Percentiles rank a stretch among this genome's conserved stretches.
Conservation (phyloP, 352 stramenopile species). For the Globisporangium radiosum region DNA sequence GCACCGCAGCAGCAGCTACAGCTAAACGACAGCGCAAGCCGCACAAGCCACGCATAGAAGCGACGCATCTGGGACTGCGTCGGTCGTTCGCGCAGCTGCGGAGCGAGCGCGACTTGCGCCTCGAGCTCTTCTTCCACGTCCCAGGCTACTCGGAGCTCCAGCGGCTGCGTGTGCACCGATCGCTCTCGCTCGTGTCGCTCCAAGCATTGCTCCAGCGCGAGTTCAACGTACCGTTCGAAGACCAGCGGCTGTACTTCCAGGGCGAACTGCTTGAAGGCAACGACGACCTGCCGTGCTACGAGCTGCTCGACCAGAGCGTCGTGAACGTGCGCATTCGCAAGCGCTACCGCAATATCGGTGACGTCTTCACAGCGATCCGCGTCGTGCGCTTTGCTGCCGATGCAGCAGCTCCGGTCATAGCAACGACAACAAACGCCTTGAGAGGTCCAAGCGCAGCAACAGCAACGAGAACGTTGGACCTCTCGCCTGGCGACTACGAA, state of each 20-base stretch:
- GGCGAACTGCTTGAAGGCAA: conserved; percentile 53
- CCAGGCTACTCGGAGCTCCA: conserved; percentile 23
- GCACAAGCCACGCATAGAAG: neutral
- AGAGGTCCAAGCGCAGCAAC: neutral
- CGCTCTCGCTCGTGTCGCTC: conserved; percentile 44
- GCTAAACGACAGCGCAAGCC: conserved; percentile 4
- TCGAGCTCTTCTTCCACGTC: conserved; percentile 51
- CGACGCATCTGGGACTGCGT: conserved; percentile 1
- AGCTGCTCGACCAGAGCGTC: conserved; percentile 43
- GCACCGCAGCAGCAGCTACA: neutral
- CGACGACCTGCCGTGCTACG: conserved; percentile 50
- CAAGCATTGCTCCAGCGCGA: conserved; percentile 54
- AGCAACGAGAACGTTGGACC: neutral
- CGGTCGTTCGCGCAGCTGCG: conserved; percentile 17
- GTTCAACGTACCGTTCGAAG: conserved; percentile 47
- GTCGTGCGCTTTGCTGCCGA: conserved; percentile 34
- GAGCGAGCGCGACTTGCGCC: conserved; percentile 23
- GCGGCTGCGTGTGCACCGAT: conserved; percentile 31
- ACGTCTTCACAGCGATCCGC: conserved; percentile 55
- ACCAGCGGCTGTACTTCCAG: conserved; percentile 52
- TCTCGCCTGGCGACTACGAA: conserved; percentile 38
- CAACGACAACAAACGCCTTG: too few relatives aligned
- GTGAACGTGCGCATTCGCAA: conserved; percentile 39
- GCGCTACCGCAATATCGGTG: conserved; percentile 52
- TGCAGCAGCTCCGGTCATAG: neutral